These are phyloP conservation scores for Albifimbria verrucaria DNA, from an alignment of 2,329 filamentous ascomycete species.

Conservation along the genomic window DNA sequence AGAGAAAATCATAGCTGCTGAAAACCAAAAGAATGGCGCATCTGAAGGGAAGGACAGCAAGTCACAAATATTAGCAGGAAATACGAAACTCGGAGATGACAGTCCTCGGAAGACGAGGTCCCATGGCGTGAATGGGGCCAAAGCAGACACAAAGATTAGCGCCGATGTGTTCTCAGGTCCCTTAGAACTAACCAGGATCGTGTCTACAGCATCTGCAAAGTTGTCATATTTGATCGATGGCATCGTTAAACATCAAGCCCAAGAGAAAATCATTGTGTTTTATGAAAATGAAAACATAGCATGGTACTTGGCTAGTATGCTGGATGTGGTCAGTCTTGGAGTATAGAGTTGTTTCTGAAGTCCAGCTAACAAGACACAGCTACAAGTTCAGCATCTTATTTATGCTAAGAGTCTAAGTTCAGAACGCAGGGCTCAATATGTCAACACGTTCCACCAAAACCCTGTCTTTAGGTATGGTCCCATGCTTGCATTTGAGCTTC, in stretches of 20 bases:
- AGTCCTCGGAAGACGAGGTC: constrained; percentile 29
- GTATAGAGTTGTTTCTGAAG: neutral
- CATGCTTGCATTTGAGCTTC: neutral
- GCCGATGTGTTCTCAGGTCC: constrained; percentile 34
- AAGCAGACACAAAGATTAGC: constrained; percentile 15
- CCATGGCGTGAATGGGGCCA: constrained; percentile 20
- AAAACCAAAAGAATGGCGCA: constrained; percentile 8
- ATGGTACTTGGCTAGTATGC: constrained; percentile 77
- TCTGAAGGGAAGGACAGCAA: constrained; percentile 9
- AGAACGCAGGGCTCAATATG: constrained; percentile 67
- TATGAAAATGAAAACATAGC: constrained; percentile 87
- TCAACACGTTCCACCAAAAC: constrained; percentile 72
- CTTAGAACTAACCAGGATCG: constrained; percentile 57
- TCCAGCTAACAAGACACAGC: constrained; percentile 25
- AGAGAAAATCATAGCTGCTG: constrained; percentile 23
- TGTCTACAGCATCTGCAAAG: constrained; percentile 84
- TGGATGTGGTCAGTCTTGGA: constrained; percentile 60
- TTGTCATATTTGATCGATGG: constrained; percentile 79
- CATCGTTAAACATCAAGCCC: constrained; percentile 62
- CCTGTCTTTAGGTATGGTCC: constrained; percentile 51
- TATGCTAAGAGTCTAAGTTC: constrained; percentile 63
- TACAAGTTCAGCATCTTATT: constrained; percentile 60
- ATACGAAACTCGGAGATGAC: constrained; percentile 40
- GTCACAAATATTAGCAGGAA: constrained; percentile 33
- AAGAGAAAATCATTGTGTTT: constrained; percentile 88